These are phyloP conservation scores for Abortiporus biennis DNA, from an alignment of 1,284 basidiomycete species.

Conservation along the genomic window DNA sequence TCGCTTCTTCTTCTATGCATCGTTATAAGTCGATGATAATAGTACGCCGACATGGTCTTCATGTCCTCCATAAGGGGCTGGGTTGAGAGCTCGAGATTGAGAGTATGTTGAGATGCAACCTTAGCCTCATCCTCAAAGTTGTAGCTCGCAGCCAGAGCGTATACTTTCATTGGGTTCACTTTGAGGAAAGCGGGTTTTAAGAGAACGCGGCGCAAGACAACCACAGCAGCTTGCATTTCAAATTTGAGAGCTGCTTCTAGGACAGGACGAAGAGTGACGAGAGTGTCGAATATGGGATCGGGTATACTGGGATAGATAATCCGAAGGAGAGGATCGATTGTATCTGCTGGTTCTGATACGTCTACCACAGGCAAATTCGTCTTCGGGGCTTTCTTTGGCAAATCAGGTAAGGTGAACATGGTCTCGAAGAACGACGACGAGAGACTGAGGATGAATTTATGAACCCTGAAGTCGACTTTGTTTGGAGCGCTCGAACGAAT, in stretches of 20 bases:
- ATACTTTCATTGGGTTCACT: constrained; percentile 50
- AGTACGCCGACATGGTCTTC: not conserved
- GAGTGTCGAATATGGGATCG: not conserved
- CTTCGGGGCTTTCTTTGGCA: too few relatives aligned
- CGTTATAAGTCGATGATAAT: not conserved
- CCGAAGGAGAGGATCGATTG: not conserved
- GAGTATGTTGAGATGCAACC: constrained; percentile 34
- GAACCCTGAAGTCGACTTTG: not conserved
- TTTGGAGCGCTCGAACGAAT: not conserved
- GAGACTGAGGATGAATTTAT: not conserved
- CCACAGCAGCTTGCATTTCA: not conserved
- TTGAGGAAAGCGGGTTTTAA: not conserved
- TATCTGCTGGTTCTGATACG: not conserved
- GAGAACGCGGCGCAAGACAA: not conserved
- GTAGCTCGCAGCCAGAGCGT: constrained; percentile 48
- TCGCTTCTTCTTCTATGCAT: too few relatives aligned
- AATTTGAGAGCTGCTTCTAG: not conserved
- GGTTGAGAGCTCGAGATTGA: too few relatives aligned
- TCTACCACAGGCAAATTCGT: not conserved
- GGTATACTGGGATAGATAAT: not conserved
- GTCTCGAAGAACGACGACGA: not conserved
- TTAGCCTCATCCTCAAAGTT: constrained; percentile 48
- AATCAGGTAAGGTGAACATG: not conserved
- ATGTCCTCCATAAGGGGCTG: too few relatives aligned
- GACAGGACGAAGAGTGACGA: not conserved